Evolutionary conservation across 352 stramenopile genomes (phyloP).

Genomic region (Pythium myriotylum): DNA sequence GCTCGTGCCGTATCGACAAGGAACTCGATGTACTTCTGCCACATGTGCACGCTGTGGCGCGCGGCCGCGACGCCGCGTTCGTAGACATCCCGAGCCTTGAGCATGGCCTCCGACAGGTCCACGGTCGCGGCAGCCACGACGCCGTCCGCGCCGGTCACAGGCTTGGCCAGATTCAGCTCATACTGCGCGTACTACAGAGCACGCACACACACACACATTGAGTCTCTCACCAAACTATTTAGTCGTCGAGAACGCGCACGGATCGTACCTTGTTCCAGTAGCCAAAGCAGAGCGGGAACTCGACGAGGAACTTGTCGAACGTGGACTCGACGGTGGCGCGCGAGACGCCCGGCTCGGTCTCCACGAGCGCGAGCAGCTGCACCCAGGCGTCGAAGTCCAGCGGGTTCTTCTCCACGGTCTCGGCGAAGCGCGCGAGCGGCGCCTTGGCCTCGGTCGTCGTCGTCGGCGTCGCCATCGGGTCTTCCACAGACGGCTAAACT

Average conservation of each 20-base stretch:
- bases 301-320: slow-evolving; percentile 68
- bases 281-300: slow-evolving; percentile 84
- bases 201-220: slow-evolving; percentile 1
- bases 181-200: slow-evolving; percentile 69
- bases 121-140: slow-evolving; percentile 30
- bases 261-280: slow-evolving; percentile 84
- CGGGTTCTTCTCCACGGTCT: slow-evolving; percentile 64
- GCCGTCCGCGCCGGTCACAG: slow-evolving; percentile 38
- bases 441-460: slow-evolving; percentile 20
- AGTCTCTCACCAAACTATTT: not conserved
- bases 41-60: slow-evolving; percentile 79
- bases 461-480: slow-evolving; percentile 1
- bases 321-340: slow-evolving; percentile 64
- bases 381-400: slow-evolving; percentile 85
- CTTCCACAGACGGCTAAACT: too few species aligned
- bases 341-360: slow-evolving; percentile 53
- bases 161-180: slow-evolving; percentile 45
- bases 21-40: slow-evolving; percentile 85
- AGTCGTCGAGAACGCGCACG: not conserved
- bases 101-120: slow-evolving; percentile 44
- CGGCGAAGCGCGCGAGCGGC: slow-evolving; percentile 51
- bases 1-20: slow-evolving; percentile 60
- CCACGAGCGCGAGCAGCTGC: slow-evolving; percentile 67
- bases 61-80: slow-evolving; percentile 70
- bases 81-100: slow-evolving; percentile 60